These are phyloP conservation scores for Prunus mira DNA, from an alignment of 306 rosid species.

Conservation along the genomic window DNA sequence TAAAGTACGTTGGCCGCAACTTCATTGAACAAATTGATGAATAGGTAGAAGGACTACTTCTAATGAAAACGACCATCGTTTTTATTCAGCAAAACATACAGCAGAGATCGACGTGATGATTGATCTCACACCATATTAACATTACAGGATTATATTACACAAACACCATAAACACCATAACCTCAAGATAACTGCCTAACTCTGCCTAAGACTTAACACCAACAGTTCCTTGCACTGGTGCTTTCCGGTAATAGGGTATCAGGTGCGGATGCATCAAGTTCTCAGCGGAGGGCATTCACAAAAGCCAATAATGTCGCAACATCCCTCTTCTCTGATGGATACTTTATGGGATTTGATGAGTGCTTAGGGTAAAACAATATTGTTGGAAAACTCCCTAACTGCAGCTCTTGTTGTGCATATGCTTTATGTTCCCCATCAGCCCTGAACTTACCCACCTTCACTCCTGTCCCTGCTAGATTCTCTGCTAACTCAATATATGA, in stretches of 20 bases:
- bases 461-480: constrained; percentile 57
- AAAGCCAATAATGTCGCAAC: constrained; percentile 69
- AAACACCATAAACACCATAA: not conserved
- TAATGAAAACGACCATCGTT: not conserved
- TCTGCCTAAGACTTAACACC: not conserved
- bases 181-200: not conserved
- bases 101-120: not conserved
- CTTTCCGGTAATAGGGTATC: not conserved
- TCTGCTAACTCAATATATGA: constrained; percentile 71
- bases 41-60: not conserved
- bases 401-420: constrained; percentile 62
- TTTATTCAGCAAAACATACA: not conserved
- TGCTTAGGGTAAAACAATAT: constrained; percentile 83
- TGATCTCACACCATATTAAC: not conserved
- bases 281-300: constrained; percentile 53
- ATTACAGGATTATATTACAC: not conserved
- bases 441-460: constrained; percentile 83
- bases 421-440: constrained; percentile 81
- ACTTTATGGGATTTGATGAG: constrained; percentile 62
- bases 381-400: constrained; percentile 76
- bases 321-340: constrained; percentile 78
- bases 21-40: not conserved
- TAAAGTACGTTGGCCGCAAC: not conserved
- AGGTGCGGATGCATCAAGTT: not conserved
- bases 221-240: not conserved